These are phyloP conservation scores for Amesomyces nigricolor DNA, from an alignment of 2,329 filamentous ascomycete species.

Conservation along the genomic window DNA sequence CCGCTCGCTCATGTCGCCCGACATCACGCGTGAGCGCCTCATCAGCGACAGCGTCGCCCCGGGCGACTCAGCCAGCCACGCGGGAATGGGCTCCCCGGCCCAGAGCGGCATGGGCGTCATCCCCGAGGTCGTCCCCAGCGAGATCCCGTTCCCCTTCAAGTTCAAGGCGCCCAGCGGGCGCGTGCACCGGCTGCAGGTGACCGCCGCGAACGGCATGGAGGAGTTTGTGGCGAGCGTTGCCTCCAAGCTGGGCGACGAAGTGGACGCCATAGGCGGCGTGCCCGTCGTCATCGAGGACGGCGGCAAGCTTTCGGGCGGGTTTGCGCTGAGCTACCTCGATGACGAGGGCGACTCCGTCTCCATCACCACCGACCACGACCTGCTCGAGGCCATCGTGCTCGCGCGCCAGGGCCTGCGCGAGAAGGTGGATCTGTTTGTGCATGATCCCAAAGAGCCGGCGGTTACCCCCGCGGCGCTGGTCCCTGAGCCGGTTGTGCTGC, in stretches of 20 bases:
- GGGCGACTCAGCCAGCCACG: constrained; percentile 90
- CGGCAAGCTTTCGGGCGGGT: constrained; percentile 72
- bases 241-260: constrained; percentile 77
- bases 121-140: constrained; percentile 55
- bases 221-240: constrained; percentile 73
- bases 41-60: constrained; percentile 80
- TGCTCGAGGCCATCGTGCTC: constrained; percentile 81
- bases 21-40: constrained; percentile 64
- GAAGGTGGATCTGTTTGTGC: constrained; percentile 96
- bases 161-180: constrained; percentile 96
- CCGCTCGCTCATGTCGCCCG: constrained; percentile 77
- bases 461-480: constrained; percentile 47
- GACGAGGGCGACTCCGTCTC: constrained; percentile 96
- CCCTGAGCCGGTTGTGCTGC: constrained; percentile 34
- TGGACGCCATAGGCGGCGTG: constrained; percentile 75
- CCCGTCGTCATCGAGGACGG: constrained; percentile 62
- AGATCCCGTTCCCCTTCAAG: constrained; percentile 91
- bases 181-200: constrained; percentile 84
- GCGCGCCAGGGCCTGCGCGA: constrained; percentile 72
- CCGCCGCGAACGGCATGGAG: constrained; percentile 71
- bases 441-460: constrained; percentile 86
- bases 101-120: constrained; percentile 53
- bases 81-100: constrained; percentile 71
- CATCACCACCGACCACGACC: constrained; percentile 91
- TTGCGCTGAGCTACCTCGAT: constrained; percentile 90